Percentiles rank a stretch among this genome's conserved stretches.
These are phyloP conservation scores for Talaromyces liani DNA, from an alignment of 495 filamentous ascomycete species.

Conservation along the genomic window DNA sequence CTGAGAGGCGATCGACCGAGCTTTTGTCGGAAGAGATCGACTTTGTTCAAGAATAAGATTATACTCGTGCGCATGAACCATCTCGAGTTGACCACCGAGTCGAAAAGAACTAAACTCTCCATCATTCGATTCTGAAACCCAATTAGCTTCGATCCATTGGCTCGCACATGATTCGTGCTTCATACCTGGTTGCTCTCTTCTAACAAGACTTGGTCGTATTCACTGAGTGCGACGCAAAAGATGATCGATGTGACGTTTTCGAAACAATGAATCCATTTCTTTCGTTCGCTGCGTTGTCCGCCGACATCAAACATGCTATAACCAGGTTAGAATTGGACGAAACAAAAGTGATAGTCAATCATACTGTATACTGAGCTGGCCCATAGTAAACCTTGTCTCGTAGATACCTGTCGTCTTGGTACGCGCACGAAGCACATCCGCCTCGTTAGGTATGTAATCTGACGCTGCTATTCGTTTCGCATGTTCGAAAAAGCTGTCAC, in stretches of 20 bases:
- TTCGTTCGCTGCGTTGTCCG: constrained; percentile 91
- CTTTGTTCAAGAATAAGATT: constrained; percentile 97
- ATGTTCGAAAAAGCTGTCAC: constrained; percentile 84
- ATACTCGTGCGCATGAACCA: constrained; percentile 99
- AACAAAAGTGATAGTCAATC: constrained; percentile 14
- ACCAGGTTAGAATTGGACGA: constrained; percentile 10
- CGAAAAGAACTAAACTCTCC: constrained; percentile 95
- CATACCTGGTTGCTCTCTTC: constrained; percentile 94
- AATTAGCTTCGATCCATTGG: not conserved
- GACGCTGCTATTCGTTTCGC: constrained; percentile 74
- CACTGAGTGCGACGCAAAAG: constrained; percentile 96
- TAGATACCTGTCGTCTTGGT: constrained; percentile 99
- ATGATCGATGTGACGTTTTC: constrained; percentile 99
- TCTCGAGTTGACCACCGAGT: constrained; percentile 95
- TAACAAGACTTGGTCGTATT: constrained; percentile 94
- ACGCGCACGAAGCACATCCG: constrained; percentile 87
- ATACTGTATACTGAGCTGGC: constrained; percentile 96
- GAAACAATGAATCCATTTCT: constrained; percentile 99
- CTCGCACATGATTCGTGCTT: constrained; percentile 1
- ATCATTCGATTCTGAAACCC: constrained; percentile 86
- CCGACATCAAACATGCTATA: constrained; percentile 97
- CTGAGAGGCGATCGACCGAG: constrained; percentile 79
- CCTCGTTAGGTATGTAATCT: constrained; percentile 84
- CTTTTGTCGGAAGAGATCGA: constrained; percentile 94
- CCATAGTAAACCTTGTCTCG: constrained; percentile 97